phyloP scores from a whole-genome alignment of 805 yeast species.

The Debaryomyces maramus region DNA sequence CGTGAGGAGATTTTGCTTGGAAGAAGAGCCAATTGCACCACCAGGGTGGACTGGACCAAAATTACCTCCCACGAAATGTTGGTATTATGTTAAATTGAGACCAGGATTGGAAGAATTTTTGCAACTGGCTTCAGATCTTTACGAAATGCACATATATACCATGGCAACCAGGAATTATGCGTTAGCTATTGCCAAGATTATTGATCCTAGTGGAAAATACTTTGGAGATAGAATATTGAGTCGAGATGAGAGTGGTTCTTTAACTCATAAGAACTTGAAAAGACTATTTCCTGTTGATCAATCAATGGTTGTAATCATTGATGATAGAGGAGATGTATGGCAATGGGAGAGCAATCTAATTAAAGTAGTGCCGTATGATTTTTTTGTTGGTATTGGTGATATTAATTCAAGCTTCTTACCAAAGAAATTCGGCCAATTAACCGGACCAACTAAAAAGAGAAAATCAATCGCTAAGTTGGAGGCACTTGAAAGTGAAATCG shows the following conservation, averaged over 20 bases:
- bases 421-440: conserved; percentile 57
- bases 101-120: conserved; percentile 84
- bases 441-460: conserved; percentile 64
- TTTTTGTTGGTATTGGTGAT: conserved; percentile 96
- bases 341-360: conserved; percentile 91
- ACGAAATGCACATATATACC: conserved; percentile 92
- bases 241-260: conserved; percentile 91
- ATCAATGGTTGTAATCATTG: conserved; percentile 93
- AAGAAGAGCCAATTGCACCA: conserved; percentile 68
- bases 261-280: conserved; percentile 84
- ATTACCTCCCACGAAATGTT: conserved; percentile 61
- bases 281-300: conserved; percentile 94
- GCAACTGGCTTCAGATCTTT: conserved; percentile 57
- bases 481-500: conserved; percentile 22
- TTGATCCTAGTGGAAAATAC: conserved; percentile 83
- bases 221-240: conserved; percentile 92
- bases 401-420: conserved; percentile 92
- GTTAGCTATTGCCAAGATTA: conserved; percentile 79
- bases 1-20: conserved; percentile 72
- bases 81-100: conserved; percentile 90
- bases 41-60: conserved; percentile 60
- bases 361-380: conserved; percentile 92
- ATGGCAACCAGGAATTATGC: conserved; percentile 98
- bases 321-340: conserved; percentile 99
- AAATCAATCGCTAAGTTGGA: conserved; percentile 58